Evolutionary conservation across 768 basidiomycete species (phyloP).

Genomic region (Tremella fuciformis): DNA sequence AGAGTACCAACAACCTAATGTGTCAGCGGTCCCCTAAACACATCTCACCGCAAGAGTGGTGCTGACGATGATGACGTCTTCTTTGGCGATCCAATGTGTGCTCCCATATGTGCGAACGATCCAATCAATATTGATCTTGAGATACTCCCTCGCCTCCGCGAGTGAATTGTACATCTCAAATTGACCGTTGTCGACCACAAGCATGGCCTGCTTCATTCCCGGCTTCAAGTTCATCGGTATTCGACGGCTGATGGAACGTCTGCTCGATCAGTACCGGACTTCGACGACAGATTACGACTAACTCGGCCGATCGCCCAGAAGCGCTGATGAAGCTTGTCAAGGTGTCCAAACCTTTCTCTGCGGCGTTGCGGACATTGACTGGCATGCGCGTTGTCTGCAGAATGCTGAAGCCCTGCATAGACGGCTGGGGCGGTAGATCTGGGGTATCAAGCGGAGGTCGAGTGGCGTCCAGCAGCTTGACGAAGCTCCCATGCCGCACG

Average conservation of each 20-base stretch:
- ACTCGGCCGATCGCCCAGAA: constrained; percentile 32
- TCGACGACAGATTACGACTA: constrained; percentile 10
- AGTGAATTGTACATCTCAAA: constrained; percentile 67
- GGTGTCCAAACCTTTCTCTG: constrained; percentile 54
- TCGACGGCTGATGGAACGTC: constrained; percentile 55
- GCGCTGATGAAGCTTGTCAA: constrained; percentile 50
- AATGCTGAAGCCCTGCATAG: constrained; percentile 27
- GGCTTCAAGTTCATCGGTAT: constrained; percentile 64
- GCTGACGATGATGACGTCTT: constrained; percentile 60
- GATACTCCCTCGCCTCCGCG: constrained; percentile 69
- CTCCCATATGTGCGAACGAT: constrained; percentile 62
- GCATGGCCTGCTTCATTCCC: constrained; percentile 65
- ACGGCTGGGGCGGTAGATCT: constrained; percentile 26
- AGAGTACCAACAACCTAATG: constrained; percentile 60
- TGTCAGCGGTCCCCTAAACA: background rate
- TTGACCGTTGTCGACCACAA: constrained; percentile 68
- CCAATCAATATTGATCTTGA: constrained; percentile 64
- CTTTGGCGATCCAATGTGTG: constrained; percentile 57
- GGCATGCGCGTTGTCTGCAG: constrained; percentile 15
- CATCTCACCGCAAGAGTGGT: background rate
- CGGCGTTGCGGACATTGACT: constrained; percentile 24
- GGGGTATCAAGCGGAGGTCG: constrained; percentile 57
- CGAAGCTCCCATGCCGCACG: constrained; percentile 65
- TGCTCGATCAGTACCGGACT: constrained; percentile 51
- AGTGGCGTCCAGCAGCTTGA: constrained; percentile 68